phyloP scores from a whole-genome alignment of 495 filamentous ascomycete species.

The Hypoxylon cercidicola region DNA sequence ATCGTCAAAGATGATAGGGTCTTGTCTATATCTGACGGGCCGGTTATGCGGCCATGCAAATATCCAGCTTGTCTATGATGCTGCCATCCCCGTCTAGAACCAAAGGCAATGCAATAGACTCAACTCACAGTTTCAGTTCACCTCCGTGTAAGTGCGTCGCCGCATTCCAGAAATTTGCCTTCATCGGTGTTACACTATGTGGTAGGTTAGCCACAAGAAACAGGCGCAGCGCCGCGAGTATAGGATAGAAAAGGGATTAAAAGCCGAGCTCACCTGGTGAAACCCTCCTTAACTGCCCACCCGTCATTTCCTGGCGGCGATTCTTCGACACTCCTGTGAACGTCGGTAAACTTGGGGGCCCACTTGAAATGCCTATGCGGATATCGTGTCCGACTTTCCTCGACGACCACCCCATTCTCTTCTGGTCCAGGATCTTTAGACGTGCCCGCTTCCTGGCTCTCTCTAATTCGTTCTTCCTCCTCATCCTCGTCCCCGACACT shows the following conservation, averaged over 20 bases:
- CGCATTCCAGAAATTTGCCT: constrained; percentile 92
- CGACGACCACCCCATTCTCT: constrained; percentile 42
- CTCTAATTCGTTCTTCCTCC: constrained; percentile 73
- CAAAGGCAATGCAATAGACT: constrained; percentile 47
- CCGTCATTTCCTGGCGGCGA: constrained; percentile 89
- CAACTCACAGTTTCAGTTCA: constrained; percentile 92
- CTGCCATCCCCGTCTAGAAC: constrained; percentile 36
- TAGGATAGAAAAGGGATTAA: not conserved
- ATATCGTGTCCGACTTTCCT: constrained; percentile 53
- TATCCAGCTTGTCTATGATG: constrained; percentile 34
- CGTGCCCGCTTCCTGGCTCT: constrained; percentile 59
- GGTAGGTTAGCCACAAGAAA: constrained; percentile 10
- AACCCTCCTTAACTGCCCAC: constrained; percentile 88
- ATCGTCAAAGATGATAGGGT: constrained; percentile 27
- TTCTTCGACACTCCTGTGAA: constrained; percentile 83
- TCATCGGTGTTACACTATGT: constrained; percentile 84
- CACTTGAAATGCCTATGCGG: constrained; percentile 92
- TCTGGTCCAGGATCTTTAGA: constrained; percentile 13
- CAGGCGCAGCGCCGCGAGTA: constrained; percentile 7
- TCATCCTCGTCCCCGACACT: constrained; percentile 67
- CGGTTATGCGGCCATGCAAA: constrained; percentile 26
- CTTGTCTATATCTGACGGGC: constrained; percentile 37
- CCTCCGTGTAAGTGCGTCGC: constrained; percentile 64
- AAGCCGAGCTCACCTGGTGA: constrained; percentile 75
- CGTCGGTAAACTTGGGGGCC: constrained; percentile 87